Evolutionary conservation across 1,284 basidiomycete species (phyloP), one percentile per base, ranked within the genome.

Genomic region (Uromyces viciae-fabae): DNA sequence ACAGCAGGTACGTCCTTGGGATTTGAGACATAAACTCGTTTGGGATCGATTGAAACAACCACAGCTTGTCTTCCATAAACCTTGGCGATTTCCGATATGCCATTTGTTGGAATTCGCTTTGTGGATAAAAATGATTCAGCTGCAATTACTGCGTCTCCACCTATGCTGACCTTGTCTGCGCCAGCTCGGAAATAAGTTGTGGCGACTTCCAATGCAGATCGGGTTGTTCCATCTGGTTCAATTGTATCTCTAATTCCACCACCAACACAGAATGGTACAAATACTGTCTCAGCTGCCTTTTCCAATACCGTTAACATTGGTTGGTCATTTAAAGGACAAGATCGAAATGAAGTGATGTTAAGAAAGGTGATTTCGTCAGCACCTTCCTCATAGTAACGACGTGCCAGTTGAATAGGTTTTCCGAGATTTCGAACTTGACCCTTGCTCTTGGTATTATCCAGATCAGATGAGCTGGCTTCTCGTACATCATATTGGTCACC

Each of bases 401-500:
- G 89, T 1, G 96, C 93, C 74, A 99, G 91, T 52, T 94, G 91
- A 84, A 99, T 94, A 2, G 97, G 97, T 87, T 98, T 98, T 81
- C 97, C 97, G 82, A 99, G 91, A 87, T 99, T 99, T 82, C 97
- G 92, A 7, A 99, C 97, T 3, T 91, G 91, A 46, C 94, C 84
- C 58, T 83, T 83, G 7, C 81, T 62, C 19, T 86, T 64, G 28
- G 33, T 84, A 84, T 15, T 87, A 85, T 85, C 92, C 93, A 66
- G 33, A 52, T 76, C 71, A 4, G 81, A 43, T 11, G 82, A 76
- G 25, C 83, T 83, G 72, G 85, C 84, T 86, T 98, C 96, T 80
- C 96, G 93, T 19, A 98, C 96, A 85, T 98, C 94, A 88, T 99
- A 99, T 85, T 97, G 95, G 87, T 99, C 97, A 78, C 97, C 97